Percentiles rank a stretch among this genome's conserved stretches.
Conservation (phyloP, 352 stramenopile genomes). For the Phytophthora sp. region DNA sequence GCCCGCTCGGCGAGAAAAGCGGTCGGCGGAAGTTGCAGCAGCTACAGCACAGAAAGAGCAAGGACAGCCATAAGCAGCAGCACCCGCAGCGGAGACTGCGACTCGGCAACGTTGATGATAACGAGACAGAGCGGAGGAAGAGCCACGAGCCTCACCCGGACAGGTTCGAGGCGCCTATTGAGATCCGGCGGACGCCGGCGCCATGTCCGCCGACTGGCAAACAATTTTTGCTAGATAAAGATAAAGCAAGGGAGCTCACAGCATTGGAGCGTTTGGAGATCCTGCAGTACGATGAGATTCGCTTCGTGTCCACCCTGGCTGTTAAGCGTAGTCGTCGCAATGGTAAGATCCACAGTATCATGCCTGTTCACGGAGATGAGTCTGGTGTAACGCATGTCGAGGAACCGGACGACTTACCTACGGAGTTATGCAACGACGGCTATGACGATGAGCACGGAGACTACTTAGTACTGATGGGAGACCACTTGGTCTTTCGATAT, state of each 20-base stretch:
- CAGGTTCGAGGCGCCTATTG: neutral
- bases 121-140: slow-evolving; percentile 22
- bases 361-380: slow-evolving; percentile 32
- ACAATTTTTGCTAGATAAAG: slow-evolving; percentile 37
- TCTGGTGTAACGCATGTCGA: neutral
- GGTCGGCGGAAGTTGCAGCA: slow-evolving; percentile 27
- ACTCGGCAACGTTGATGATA: slow-evolving; percentile 5
- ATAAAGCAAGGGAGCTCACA: slow-evolving; percentile 47
- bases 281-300: slow-evolving; percentile 50
- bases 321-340: slow-evolving; percentile 44
- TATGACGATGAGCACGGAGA: slow-evolving; percentile 98
- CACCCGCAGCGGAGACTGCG: slow-evolving; percentile 14
- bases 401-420: slow-evolving; percentile 14
- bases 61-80: slow-evolving; percentile 23
- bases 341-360: slow-evolving; percentile 39
- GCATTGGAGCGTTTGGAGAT: slow-evolving; percentile 60
- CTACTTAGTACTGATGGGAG: slow-evolving; percentile 95
- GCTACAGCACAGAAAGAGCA: slow-evolving; percentile 30
- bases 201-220: slow-evolving; percentile 27
- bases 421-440: slow-evolving; percentile 88
- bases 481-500: slow-evolving; percentile 95
- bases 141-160: slow-evolving; percentile 18
- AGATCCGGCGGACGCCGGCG: slow-evolving; percentile 13
- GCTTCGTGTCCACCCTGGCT: slow-evolving; percentile 49
- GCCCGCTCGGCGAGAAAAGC: slow-evolving; percentile 16